Conservation (phyloP, 495 filamentous ascomycete species). For the Chaetomium tenue region DNA sequence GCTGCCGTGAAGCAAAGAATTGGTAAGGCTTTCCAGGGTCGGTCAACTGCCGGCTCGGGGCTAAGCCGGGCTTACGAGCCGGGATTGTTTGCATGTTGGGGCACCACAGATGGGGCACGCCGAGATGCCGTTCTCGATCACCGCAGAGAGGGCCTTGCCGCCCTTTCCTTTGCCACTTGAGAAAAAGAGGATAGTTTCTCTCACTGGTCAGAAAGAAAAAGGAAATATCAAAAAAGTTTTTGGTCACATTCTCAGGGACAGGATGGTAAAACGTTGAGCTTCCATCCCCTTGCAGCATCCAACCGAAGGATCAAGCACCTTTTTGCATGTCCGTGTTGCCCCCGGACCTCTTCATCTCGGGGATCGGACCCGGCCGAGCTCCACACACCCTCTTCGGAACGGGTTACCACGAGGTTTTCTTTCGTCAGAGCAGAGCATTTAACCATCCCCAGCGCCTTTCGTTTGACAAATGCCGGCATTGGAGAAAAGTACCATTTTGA, state of each 20-base stretch:
- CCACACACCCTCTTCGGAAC: slow-evolving; percentile 7
- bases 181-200: no score
- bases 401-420: background rate
- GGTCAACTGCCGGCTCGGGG: slow-evolving; percentile 5
- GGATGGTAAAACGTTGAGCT: background rate
- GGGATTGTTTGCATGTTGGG: background rate
- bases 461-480: background rate
- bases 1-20: no score
- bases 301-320: background rate
- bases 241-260: background rate
- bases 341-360: background rate
- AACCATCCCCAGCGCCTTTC: background rate
- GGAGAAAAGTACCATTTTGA: background rate
- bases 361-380: slow-evolving; percentile 12
- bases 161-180: no score
- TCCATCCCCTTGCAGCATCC: background rate
- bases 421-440: background rate
- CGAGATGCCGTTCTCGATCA: no score
- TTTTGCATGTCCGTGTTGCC: background rate
- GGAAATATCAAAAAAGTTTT: background rate
- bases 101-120: background rate
- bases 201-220: background rate
- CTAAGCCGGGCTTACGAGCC: slow-evolving; percentile 13
- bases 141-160: no score
- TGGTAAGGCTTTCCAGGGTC: background rate